These are phyloP conservation scores for Fagopyrum esculentum DNA, from an alignment of 148 eudicot genomes.

Conservation along the genomic window DNA sequence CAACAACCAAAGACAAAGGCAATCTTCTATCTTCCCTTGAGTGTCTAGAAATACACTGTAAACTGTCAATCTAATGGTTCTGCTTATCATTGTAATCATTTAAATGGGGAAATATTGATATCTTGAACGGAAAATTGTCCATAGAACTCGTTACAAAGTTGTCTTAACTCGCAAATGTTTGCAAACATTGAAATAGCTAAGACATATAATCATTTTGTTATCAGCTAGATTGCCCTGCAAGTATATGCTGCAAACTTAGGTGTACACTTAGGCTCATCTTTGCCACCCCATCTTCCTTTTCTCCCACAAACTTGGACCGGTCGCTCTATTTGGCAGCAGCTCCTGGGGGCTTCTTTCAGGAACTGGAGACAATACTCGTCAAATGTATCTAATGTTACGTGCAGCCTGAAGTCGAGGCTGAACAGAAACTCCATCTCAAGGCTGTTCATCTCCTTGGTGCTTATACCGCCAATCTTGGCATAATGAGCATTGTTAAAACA, in stretches of 20 bases:
- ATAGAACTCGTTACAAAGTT: not conserved
- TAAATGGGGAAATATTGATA: too few species aligned
- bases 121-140: not conserved
- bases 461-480: slow-evolving; percentile 38
- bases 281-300: slow-evolving; percentile 23
- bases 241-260: slow-evolving; percentile 17
- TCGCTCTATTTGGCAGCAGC: slow-evolving; percentile 19
- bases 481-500: slow-evolving; percentile 20
- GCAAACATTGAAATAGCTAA: not conserved
- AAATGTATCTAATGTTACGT: slow-evolving; percentile 32
- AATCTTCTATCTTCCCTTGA: slow-evolving; percentile 1
- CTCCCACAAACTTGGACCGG: slow-evolving; percentile 20
- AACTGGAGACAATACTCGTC: slow-evolving; percentile 32
- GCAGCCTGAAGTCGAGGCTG: slow-evolving; percentile 28
- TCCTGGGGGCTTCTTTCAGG: slow-evolving; percentile 20
- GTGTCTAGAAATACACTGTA: too few species aligned
- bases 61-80: too few species aligned
- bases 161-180: not conserved
- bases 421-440: slow-evolving; percentile 32
- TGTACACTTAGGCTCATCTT: slow-evolving; percentile 15
- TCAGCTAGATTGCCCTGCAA: slow-evolving; percentile 22
- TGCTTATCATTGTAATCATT: too few species aligned
- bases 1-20: slow-evolving; percentile 19
- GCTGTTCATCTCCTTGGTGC: slow-evolving; percentile 39
- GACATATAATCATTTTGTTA: not conserved